phyloP scores from a whole-genome alignment of 768 basidiomycete genomes.

The Cubamyces sp. region DNA sequence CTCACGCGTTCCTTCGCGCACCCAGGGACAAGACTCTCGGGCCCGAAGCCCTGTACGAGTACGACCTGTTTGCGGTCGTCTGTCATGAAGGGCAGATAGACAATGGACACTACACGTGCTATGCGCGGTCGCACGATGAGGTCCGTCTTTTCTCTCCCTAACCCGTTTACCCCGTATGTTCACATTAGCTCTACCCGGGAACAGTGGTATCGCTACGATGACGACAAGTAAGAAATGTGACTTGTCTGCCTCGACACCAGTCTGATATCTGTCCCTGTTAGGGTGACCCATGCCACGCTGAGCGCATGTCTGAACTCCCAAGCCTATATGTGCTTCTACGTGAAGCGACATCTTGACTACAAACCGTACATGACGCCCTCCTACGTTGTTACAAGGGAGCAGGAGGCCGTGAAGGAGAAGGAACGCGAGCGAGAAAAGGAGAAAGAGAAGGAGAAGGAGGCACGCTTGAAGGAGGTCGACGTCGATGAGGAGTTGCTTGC shows the following conservation, averaged over 20 bases:
- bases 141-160: conserved; percentile 44
- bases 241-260: conserved; percentile 15
- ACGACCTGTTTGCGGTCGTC: conserved; percentile 91
- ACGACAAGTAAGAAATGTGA: conserved; percentile 72
- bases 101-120: conserved; percentile 94
- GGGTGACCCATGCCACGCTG: conserved; percentile 74
- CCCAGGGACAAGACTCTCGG: conserved; percentile 47
- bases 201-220: conserved; percentile 94
- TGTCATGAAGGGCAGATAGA: conserved; percentile 94
- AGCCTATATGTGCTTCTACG: conserved; percentile 96
- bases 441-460: conserved; percentile 34
- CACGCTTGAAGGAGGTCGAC: conserved; percentile 62
- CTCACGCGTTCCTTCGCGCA: neutral
- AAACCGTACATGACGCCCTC: conserved; percentile 70
- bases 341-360: conserved; percentile 87
- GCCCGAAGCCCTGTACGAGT: conserved; percentile 77
- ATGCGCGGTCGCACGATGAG: conserved; percentile 82
- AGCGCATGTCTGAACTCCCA: conserved; percentile 69
- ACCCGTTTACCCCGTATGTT: no score
- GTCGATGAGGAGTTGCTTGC: conserved; percentile 59
- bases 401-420: conserved; percentile 64
- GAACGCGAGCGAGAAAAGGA: conserved; percentile 55
- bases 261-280: conserved; percentile 31
- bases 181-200: neutral
- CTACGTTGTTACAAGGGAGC: conserved; percentile 67